Evolutionary conservation across 2,329 filamentous ascomycete species (phyloP), one percentile per base, ranked within the genome.

Genomic region (Drechslerella coelobrocha): DNA sequence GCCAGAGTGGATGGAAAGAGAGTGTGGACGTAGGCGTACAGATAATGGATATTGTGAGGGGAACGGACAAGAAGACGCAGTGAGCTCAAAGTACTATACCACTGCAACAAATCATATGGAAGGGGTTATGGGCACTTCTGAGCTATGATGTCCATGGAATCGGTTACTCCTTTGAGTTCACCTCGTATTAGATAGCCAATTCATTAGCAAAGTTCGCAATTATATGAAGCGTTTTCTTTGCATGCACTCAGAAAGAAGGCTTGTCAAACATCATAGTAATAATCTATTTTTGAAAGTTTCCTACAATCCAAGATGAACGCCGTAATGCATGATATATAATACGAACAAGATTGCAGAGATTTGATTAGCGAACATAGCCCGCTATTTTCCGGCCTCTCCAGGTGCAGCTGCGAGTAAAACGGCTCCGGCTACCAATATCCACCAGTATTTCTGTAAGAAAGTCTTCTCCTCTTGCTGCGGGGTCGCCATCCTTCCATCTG

Each of bases 401-500:
- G 66, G 66, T 4, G 59, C 66, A 7, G 66, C 66, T 12, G 23
- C 66, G 3, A 85, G 77, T 73, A 89, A 77, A 52, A 88, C 75
- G 26, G 83, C 79, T 24, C 81, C 82, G 26, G 85, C 81, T 19
- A 79, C 83, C 78, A 87, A 78, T 74, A 86, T 77, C 86, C 86
- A 89, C 87, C 87, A 89, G 77, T 89, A 89, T 78, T 87, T 89
- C 78, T 89, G 86, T 62, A 89, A 77, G 72, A 89, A 82, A 1
- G 84, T 82, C 83, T 88, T 89, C 80, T 89, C 85, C 60, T 79
- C 79, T 76, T 83, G 82, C 72, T 81, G 81, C 17, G 48, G 61
- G 61, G 79, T 83, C 43, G 83, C 82, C 77, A 84, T 81, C 79
- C 82, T 85, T 14, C 87, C 87, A 73, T 87, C 84, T 0, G 84